Conservation (phyloP, 2,329 filamentous ascomycete genomes). For the Fonsecaea nubica region DNA sequence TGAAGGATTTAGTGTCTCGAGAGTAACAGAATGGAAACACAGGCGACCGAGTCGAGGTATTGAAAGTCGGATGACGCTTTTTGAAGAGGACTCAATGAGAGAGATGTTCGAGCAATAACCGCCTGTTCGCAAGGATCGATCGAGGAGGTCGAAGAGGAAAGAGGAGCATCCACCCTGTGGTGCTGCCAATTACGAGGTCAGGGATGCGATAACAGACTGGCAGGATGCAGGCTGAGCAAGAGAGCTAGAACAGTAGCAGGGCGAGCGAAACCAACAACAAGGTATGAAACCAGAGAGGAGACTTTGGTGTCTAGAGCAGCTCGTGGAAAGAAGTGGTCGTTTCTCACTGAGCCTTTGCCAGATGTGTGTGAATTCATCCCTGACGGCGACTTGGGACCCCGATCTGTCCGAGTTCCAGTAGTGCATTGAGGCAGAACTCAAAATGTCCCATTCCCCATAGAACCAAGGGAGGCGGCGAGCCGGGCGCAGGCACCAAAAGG, state of each 20-base stretch:
- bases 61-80: neutral
- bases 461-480: slow-evolving; percentile 8
- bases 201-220: slow-evolving; percentile 17
- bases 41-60: slow-evolving; percentile 12
- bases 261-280: slow-evolving; percentile 7
- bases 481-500: slow-evolving; percentile 8
- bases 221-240: slow-evolving; percentile 9
- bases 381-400: slow-evolving; percentile 15
- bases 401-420: slow-evolving; percentile 16
- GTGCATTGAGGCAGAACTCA: neutral
- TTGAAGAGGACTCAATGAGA: neutral
- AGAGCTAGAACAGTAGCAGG: neutral
- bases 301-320: slow-evolving; percentile 19
- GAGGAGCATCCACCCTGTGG: slow-evolving; percentile 14
- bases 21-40: slow-evolving; percentile 13
- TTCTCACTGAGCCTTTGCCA: slow-evolving; percentile 4
- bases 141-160: slow-evolving; percentile 16
- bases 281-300: slow-evolving; percentile 22
- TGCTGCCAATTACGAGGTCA: slow-evolving; percentile 15
- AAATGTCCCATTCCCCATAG: slow-evolving; percentile 1
- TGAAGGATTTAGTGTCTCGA: slow-evolving; percentile 23
- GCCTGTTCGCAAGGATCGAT: slow-evolving; percentile 14
- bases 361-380: slow-evolving; percentile 21
- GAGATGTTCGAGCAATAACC: slow-evolving; percentile 6
- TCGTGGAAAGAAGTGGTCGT: slow-evolving; percentile 11